phyloP scores from a whole-genome alignment of 2,329 filamentous ascomycete genomes.

The Talaromyces islandicus region DNA sequence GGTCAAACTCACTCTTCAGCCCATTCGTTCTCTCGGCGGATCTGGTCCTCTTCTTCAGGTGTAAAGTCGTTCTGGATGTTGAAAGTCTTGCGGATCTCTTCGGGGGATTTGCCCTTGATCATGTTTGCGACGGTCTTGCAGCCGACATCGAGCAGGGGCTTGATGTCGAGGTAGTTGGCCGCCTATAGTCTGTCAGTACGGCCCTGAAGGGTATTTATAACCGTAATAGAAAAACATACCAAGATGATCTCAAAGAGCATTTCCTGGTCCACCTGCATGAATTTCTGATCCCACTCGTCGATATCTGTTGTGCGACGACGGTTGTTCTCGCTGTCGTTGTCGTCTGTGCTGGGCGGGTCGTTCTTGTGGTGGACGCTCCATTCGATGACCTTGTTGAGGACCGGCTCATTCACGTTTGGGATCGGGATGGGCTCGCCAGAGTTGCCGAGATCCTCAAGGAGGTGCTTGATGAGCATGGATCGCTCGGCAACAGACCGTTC shows the following conservation, averaged over 20 bases:
- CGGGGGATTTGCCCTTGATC: conserved; percentile 99
- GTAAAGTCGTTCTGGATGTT: conserved; percentile 99
- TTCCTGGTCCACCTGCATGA: conserved; percentile 99
- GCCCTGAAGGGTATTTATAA: no score
- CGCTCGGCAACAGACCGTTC: conserved; percentile 83
- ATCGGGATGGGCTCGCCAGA: conserved; percentile 61
- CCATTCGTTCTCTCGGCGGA: conserved; percentile 86
- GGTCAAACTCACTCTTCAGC: conserved; percentile 61
- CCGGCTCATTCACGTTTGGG: conserved; percentile 72
- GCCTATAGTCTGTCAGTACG: conserved; percentile 52
- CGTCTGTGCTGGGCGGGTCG: conserved; percentile 73
- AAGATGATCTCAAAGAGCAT: conserved; percentile 99
- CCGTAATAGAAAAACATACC: conserved; percentile 56
- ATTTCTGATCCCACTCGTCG: conserved; percentile 99
- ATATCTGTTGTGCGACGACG: conserved; percentile 99
- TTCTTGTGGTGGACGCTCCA: conserved; percentile 95
- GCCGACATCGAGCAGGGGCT: conserved; percentile 91
- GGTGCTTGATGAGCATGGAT: conserved; percentile 94
- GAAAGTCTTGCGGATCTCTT: conserved; percentile 99
- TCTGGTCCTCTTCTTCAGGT: conserved; percentile 97
- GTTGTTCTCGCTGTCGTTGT: conserved; percentile 86
- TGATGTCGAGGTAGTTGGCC: conserved; percentile 98
- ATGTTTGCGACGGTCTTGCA: conserved; percentile 99
- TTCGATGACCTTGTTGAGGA: conserved; percentile 92
- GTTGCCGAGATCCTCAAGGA: conserved; percentile 88